Evolutionary conservation across 495 filamentous ascomycete species (phyloP).

Genomic region (Jackrogersella multiformis): DNA sequence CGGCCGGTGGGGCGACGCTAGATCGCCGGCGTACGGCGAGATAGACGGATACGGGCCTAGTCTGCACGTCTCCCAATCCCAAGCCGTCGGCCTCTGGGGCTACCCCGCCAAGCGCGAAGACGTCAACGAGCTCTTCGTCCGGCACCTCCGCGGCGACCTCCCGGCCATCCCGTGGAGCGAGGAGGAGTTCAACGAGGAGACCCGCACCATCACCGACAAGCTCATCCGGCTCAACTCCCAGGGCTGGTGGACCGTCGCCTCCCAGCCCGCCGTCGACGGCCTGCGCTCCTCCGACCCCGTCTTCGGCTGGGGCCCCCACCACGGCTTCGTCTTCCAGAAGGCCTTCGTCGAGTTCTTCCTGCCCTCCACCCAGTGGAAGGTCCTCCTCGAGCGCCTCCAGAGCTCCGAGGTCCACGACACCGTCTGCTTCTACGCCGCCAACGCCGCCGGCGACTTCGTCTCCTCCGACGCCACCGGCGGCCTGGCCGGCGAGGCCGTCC

Average conservation of each 20-base stretch:
- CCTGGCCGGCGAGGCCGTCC: slow-evolving; percentile 35
- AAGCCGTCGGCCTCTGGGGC: slow-evolving; percentile 86
- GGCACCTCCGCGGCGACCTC: slow-evolving; percentile 79
- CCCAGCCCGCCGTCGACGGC: slow-evolving; percentile 94
- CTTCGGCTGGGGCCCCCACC: slow-evolving; percentile 93
- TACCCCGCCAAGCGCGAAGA: slow-evolving; percentile 72
- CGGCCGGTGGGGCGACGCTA: slow-evolving; percentile 93
- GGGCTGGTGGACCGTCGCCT: slow-evolving; percentile 96
- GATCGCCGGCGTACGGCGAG: slow-evolving; percentile 90
- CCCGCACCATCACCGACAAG: slow-evolving; percentile 75
- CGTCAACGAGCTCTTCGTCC: slow-evolving; percentile 80
- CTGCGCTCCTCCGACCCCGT: slow-evolving; percentile 75
- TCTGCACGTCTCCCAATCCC: slow-evolving; percentile 79
- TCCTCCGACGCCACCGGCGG: slow-evolving; percentile 63
- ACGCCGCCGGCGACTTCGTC: slow-evolving; percentile 73
- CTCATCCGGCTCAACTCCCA: slow-evolving; percentile 79
- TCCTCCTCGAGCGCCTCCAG: slow-evolving; percentile 68
- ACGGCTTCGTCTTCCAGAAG: slow-evolving; percentile 98
- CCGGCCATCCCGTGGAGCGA: slow-evolving; percentile 92
- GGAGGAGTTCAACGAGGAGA: slow-evolving; percentile 86
- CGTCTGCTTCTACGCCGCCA: slow-evolving; percentile 87
- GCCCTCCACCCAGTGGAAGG: slow-evolving; percentile 72
- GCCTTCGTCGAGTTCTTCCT: slow-evolving; percentile 97
- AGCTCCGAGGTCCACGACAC: slow-evolving; percentile 63
- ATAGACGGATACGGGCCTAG: slow-evolving; percentile 95